Base-by-base conservation (phyloP, 306 rosid species). In the Arachis stenosperma region DNA sequence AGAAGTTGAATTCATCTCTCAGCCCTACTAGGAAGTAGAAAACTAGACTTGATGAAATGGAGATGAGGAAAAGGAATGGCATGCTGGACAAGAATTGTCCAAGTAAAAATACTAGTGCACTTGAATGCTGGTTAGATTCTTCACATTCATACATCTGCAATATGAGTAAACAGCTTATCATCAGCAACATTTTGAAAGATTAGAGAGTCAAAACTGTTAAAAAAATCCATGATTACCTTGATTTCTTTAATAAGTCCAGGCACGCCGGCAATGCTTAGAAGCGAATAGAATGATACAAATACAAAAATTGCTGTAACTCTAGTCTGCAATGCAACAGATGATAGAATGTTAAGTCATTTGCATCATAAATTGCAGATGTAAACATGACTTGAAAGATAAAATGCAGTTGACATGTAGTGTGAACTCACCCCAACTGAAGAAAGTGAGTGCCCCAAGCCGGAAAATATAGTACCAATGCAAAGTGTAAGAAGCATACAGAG, bases 11-110 rank as follows among this genome's bases (percentile, higher is more conserved):
- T 61, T 91, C 92, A 61, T 95, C 99, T 50, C 83, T 83, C 84
- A 95, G 84, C 72, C 99, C 97, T 17, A 91, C 57, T 13, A 95
- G 87, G 88, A 95, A 95, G 80, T 95, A 95, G 85, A 95, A 91
- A 81, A 88, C 92, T 1, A 91, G 93, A 79, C 97, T 95, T 47
- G 99, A 85, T 7, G 98, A 88, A 72, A 95, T 95, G 70, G 99
- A 85, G 81, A 95, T 87, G 78, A 95, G 99, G 74, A 95, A 95
- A 64, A 95, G 93, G 87, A 91, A 91, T 0, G 99, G 98, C 48
- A 95, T 91, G 89, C 99, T 90, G 41, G 99, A 91, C 83, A 91
- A 79, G 85, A 95, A 89, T 76, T 95, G 99, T 55, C 96, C 99
- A 15, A 92, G 84, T 52, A 91, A 78, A 84, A 95, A 95, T 65